Conservation (phyloP, 2,329 filamentous ascomycete genomes). For the Sporothrix sp. region DNA sequence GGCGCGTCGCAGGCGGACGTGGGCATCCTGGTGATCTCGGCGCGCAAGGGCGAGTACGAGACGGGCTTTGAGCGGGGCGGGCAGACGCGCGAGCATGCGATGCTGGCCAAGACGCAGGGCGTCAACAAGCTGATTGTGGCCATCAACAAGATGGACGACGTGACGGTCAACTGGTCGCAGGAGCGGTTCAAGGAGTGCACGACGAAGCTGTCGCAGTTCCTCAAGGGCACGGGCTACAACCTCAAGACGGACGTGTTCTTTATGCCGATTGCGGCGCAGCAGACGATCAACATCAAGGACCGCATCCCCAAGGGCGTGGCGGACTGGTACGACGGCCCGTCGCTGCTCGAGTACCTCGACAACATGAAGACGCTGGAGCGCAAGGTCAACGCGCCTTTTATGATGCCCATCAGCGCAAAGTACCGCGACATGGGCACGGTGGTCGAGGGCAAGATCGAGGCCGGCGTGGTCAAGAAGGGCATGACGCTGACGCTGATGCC, state of each 20-base stretch:
- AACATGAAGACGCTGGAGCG: constrained; percentile 60
- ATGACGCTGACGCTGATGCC: constrained; percentile 89
- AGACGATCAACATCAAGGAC: constrained; percentile 77
- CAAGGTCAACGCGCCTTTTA: constrained; percentile 97
- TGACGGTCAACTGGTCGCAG: constrained; percentile 91
- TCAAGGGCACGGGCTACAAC: constrained; percentile 91
- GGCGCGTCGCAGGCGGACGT: constrained; percentile 85
- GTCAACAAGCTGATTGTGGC: constrained; percentile 92
- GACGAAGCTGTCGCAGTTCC: constrained; percentile 74
- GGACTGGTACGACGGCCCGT: constrained; percentile 82
- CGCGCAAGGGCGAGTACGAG: constrained; percentile 97
- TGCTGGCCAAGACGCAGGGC: constrained; percentile 95
- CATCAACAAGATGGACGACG: constrained; percentile 99
- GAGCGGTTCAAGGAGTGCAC: constrained; percentile 89
- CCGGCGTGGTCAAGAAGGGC: constrained; percentile 86
- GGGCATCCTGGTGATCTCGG: constrained; percentile 89
- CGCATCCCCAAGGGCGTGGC: constrained; percentile 66
- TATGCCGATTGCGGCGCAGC: constrained; percentile 93
- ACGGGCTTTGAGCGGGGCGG: constrained; percentile 95
- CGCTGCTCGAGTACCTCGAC: constrained; percentile 91
- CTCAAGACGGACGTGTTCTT: constrained; percentile 86
- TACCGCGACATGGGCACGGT: constrained; percentile 97
- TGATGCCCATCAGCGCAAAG: constrained; percentile 94
- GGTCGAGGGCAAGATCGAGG: constrained; percentile 94
- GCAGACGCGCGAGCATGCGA: constrained; percentile 83